Conservation (phyloP, 768 basidiomycete species). For the Naganishia vishniacii region DNA sequence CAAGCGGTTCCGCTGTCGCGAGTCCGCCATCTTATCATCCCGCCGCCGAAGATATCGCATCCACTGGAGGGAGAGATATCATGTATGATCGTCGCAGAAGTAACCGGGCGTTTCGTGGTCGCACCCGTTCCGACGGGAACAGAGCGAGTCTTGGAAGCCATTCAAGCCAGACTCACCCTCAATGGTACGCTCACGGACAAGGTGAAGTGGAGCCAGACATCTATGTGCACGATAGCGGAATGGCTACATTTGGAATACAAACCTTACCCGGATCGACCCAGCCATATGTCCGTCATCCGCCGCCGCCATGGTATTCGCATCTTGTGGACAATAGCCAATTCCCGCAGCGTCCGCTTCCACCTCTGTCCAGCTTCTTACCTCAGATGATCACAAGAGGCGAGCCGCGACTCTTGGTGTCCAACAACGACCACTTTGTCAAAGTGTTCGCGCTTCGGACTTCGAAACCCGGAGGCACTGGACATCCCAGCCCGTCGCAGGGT, state of each 20-base stretch:
- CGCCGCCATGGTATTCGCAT: conserved; percentile 4
- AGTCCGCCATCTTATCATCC: too few species aligned
- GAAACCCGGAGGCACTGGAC: background rate
- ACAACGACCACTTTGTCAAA: conserved; percentile 76
- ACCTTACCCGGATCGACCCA: background rate
- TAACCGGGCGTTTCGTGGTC: background rate
- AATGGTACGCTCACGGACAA: background rate
- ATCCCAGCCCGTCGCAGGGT: background rate
- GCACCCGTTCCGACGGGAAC: background rate
- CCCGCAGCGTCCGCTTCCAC: conserved; percentile 19
- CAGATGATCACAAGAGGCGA: conserved; percentile 51
- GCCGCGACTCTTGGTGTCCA: conserved; percentile 73
- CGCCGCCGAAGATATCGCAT: background rate
- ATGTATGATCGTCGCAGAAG: background rate
- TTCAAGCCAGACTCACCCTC: background rate
- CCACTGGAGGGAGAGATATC: background rate
- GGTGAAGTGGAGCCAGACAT: conserved; percentile 5
- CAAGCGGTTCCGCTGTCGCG: too few species aligned
- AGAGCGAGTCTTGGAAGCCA: background rate
- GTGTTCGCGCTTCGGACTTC: conserved; percentile 61
- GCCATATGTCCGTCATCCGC: conserved; percentile 2
- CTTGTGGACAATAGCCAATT: conserved; percentile 5
- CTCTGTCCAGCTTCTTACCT: conserved; percentile 13
- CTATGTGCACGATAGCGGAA: background rate
- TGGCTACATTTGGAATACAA: background rate